Evolutionary conservation across 208 protist species (phyloP).

Genomic region (Leishmania amazonensis): DNA sequence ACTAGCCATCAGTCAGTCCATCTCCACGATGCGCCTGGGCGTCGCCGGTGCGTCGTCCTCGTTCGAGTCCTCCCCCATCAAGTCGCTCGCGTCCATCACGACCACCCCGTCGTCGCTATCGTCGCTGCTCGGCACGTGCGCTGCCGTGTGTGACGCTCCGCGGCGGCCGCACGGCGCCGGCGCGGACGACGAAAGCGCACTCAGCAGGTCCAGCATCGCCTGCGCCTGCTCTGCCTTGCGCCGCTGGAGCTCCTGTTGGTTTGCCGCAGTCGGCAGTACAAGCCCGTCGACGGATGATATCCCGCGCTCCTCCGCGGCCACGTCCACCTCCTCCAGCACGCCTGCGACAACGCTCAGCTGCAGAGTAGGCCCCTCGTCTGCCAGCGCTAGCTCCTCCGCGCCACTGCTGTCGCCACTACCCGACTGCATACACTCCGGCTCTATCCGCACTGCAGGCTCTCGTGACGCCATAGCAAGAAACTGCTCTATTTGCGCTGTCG

Average conservation of each 20-base stretch:
- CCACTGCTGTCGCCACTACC: not conserved
- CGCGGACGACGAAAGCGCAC: slow-evolving; percentile 41
- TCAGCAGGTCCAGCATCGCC: slow-evolving; percentile 74
- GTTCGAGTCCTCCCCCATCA: slow-evolving; percentile 63
- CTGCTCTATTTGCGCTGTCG: slow-evolving; percentile 52
- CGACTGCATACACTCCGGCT: slow-evolving; percentile 24
- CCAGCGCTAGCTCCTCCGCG: not conserved
- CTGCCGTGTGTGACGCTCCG: slow-evolving; percentile 9
- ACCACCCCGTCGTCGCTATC: slow-evolving; percentile 48
- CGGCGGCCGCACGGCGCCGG: not conserved
- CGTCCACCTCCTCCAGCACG: slow-evolving; percentile 61
- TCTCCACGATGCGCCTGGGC: slow-evolving; percentile 42
- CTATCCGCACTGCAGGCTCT: slow-evolving; percentile 62
- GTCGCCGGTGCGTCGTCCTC: slow-evolving; percentile 26
- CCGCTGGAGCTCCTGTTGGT: slow-evolving; percentile 47
- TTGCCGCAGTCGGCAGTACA: slow-evolving; percentile 65
- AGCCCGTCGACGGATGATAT: slow-evolving; percentile 40
- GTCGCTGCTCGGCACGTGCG: not conserved
- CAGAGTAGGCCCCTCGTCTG: slow-evolving; percentile 27
- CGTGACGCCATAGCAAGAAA: slow-evolving; percentile 56
- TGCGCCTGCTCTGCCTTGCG: slow-evolving; percentile 66
- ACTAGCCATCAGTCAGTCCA: slow-evolving; percentile 32
- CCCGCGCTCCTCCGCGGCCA: not conserved
- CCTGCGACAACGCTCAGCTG: slow-evolving; percentile 85
- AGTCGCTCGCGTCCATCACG: slow-evolving; percentile 73